These are phyloP conservation scores for Beauveria scarabaeidicola DNA, from an alignment of 2,329 filamentous ascomycete genomes.

Conservation along the genomic window DNA sequence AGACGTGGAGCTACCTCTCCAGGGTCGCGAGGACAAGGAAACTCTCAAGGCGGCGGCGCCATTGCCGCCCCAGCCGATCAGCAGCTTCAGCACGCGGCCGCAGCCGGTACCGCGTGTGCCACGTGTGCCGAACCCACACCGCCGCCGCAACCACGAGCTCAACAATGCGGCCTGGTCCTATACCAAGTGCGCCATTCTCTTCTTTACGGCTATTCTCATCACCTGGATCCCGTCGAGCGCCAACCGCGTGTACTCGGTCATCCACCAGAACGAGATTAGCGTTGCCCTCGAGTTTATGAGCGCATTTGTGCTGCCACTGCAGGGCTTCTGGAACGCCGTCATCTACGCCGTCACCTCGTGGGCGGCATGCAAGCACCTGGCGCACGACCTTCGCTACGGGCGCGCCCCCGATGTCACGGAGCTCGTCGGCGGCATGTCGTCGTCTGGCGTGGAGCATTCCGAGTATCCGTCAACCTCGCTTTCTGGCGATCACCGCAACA, in stretches of 20 bases:
- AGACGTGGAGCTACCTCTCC: slow-evolving; percentile 22
- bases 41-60: background rate
- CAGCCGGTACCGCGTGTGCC: slow-evolving; percentile 13
- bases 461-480: background rate
- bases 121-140: slow-evolving; percentile 18
- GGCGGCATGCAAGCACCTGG: slow-evolving; percentile 47
- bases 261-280: slow-evolving; percentile 42
- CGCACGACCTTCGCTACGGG: slow-evolving; percentile 26
- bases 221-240: slow-evolving; percentile 72
- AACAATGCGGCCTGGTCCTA: slow-evolving; percentile 61
- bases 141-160: slow-evolving; percentile 38
- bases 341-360: slow-evolving; percentile 68
- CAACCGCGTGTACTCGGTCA: slow-evolving; percentile 66
- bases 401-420: slow-evolving; percentile 26
- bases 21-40: slow-evolving; percentile 15
- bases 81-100: slow-evolving; percentile 14
- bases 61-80: slow-evolving; percentile 12
- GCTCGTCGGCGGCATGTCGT: slow-evolving; percentile 20
- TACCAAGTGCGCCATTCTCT: slow-evolving; percentile 60
- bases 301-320: slow-evolving; percentile 67
- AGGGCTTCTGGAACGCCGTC: slow-evolving; percentile 77
- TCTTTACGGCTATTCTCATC: slow-evolving; percentile 62
- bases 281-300: slow-evolving; percentile 60
- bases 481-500: background rate
- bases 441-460: background rate